These are phyloP conservation scores for Cinnamomum micranthum DNA, from an alignment of 164 flowering plant genomes.

Conservation along the genomic window DNA sequence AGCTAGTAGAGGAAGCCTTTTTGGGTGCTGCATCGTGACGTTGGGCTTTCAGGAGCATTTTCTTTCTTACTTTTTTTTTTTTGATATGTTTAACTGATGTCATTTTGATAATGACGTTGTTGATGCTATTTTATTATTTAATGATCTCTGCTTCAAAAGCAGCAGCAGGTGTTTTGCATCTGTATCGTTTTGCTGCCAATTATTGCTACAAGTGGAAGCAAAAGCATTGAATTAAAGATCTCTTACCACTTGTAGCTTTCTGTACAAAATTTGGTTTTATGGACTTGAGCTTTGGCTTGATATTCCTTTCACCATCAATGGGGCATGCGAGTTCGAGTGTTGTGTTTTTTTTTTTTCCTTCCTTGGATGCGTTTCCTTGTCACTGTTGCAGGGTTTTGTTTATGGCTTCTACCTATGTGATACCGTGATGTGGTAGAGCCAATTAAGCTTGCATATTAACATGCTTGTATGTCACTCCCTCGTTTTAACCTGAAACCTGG, in stretches of 20 bases:
- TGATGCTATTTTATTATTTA: neutral
- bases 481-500: too few species aligned
- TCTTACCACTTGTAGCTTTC: neutral
- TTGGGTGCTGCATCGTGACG: conserved; percentile 48
- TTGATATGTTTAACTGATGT: neutral
- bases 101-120: neutral
- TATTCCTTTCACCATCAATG: too few species aligned
- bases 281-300: too few species aligned
- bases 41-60: conserved; percentile 22
- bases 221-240: neutral
- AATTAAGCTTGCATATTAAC: too few species aligned
- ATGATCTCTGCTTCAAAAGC: conserved; percentile 1
- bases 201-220: neutral
- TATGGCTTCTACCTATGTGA: too few species aligned
- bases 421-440: too few species aligned
- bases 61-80: neutral
- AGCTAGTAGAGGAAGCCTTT: conserved; percentile 65
- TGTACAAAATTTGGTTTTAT: neutral
- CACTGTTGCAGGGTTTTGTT: too few species aligned
- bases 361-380: too few species aligned
- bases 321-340: too few species aligned
- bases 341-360: too few species aligned
- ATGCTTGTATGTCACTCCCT: too few species aligned
- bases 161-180: neutral
- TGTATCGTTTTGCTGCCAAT: neutral